Percentiles rank a stretch among this genome's conserved stretches.
These are phyloP conservation scores for Parastagonospora nodorum DNA, from an alignment of 2,329 filamentous ascomycete species.

Conservation along the genomic window DNA sequence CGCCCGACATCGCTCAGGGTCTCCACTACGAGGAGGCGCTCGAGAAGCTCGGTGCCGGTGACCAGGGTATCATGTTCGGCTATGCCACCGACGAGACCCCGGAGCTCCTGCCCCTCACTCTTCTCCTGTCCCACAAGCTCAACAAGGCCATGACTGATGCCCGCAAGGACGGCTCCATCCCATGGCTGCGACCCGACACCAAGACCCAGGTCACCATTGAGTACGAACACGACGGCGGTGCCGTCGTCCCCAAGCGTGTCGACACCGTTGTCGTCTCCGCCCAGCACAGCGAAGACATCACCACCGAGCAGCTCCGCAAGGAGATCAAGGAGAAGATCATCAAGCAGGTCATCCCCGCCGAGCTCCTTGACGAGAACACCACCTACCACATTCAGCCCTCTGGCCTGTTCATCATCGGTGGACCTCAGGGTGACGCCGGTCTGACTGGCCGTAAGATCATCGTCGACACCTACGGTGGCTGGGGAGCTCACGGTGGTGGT, in stretches of 20 bases:
- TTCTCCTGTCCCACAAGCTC: constrained; percentile 94
- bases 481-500: constrained; percentile 99
- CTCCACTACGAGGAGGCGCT: constrained; percentile 97
- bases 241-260: constrained; percentile 87
- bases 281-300: constrained; percentile 87
- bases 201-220: constrained; percentile 99
- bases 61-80: constrained; percentile 99
- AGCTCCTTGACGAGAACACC: constrained; percentile 91
- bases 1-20: constrained; percentile 97
- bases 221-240: constrained; percentile 95
- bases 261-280: constrained; percentile 97
- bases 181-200: constrained; percentile 97
- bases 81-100: constrained; percentile 99
- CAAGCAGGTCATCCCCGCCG: constrained; percentile 87
- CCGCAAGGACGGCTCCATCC: constrained; percentile 82
- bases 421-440: constrained; percentile 97
- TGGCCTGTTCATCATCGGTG: constrained; percentile 98
- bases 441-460: constrained; percentile 99
- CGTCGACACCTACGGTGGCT: constrained; percentile 99
- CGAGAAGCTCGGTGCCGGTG: constrained; percentile 96
- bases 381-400: constrained; percentile 99
- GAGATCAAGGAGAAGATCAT: constrained; percentile 98
- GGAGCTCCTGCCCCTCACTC: constrained; percentile 92
- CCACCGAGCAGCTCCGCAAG: constrained; percentile 89
- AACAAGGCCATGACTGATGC: constrained; percentile 93